Base-by-base conservation (phyloP, 345 rosid species). In the Sonneratia alba region DNA sequence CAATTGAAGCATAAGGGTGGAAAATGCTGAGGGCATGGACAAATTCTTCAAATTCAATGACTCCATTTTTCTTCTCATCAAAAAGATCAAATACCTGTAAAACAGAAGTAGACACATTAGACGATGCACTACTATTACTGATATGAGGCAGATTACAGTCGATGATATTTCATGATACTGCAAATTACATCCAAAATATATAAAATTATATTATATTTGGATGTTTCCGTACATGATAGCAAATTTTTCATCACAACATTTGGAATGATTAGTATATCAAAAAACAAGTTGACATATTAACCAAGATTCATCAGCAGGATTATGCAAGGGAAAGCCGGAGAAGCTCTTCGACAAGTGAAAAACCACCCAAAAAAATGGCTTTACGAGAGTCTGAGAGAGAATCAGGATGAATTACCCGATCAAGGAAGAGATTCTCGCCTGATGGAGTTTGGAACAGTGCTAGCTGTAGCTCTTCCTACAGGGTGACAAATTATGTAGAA, bases 11-110 rank as follows among this genome's bases (percentile, higher is more conserved):
- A 72, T 34, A 62, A 6, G 98, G 98, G 81, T 93, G 98, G 78
- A 93, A 93, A 67, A 88, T 84, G 73, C 72, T 89, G 51, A 93
- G 86, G 1, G 92, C 84, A 67, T 79, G 98, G 36, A 91, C 76
- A 70, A 93, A 93, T 66, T 89, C 98, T 37, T 87, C 98, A 77
- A 93, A 91, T 72, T 91, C 97, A 69, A 93, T 93, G 16, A 88
- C 96, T 3, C 91, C 98, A 66, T 91, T 88, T 83, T 74, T 83
- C 86, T 93, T 93, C 72, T 89, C 96, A 77, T 91, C 97, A 67
- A 91, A 91, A 81, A 88, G 84, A 84, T 86, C 77, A 80, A 89
- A 91, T 74, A 93, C 89, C 96, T 93, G 64, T 42, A 34, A 62
- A 12, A 62, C 7, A 24, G 6, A 24, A 6, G 0, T 9, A 10